Evolutionary conservation across 2,329 filamentous ascomycete genomes (phyloP).

Genomic region (Neonectria neomacrospora): DNA sequence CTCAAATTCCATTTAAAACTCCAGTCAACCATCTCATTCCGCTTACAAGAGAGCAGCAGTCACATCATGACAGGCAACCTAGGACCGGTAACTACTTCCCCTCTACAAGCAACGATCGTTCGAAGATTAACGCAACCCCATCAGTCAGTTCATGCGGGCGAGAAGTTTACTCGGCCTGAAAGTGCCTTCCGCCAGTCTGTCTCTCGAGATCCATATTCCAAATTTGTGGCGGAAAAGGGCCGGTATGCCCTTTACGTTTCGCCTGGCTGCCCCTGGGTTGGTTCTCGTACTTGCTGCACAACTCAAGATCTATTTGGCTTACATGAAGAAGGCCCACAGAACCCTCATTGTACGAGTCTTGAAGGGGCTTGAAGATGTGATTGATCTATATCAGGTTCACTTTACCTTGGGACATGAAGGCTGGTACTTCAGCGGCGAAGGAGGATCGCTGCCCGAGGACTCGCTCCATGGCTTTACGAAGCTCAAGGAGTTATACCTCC

Average conservation of each 20-base stretch:
- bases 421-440: constrained; percentile 63
- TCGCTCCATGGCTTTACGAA: constrained; percentile 73
- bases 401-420: constrained; percentile 70
- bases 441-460: constrained; percentile 63
- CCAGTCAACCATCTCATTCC: too few relatives aligned
- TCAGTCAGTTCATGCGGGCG: constrained; percentile 51
- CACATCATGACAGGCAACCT: constrained; percentile 5
- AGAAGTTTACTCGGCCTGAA: constrained; percentile 63
- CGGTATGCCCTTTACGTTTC: constrained; percentile 72
- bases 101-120: too few relatives aligned
- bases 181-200: constrained; percentile 67
- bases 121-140: too few relatives aligned
- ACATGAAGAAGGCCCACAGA: constrained; percentile 68
- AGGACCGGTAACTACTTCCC: constrained; percentile 1
- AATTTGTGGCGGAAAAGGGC: constrained; percentile 67
- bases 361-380: constrained; percentile 77
- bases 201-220: constrained; percentile 60
- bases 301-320: neutral
- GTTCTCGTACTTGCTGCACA: neutral
- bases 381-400: constrained; percentile 75
- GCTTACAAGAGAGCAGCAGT: neutral
- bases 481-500: constrained; percentile 77
- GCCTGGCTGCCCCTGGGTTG: constrained; percentile 72
- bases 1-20: too few relatives aligned
- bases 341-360: constrained; percentile 77